Base-by-base conservation (phyloP, 2,329 filamentous ascomycete genomes). In the Dothiorella sarmentorum region DNA sequence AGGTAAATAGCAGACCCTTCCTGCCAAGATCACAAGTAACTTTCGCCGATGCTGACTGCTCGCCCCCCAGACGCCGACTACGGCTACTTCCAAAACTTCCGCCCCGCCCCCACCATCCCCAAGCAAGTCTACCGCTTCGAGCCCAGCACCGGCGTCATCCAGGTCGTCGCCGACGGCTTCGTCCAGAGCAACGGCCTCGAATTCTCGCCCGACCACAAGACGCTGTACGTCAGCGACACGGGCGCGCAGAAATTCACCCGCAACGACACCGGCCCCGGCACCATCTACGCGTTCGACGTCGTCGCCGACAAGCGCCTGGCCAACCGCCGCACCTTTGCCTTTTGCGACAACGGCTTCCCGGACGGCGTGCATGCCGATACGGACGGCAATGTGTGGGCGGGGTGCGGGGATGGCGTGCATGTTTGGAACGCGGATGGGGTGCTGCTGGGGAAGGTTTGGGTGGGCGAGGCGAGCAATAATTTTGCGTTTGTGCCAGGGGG, bases 281-380 rank as follows among this genome's bases (percentile, higher is more conserved):
- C 72, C 0, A 72, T 79, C 20, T 78, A 78, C 52, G 72, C 73
- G 0, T 79, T 71, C 52, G 74, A 78, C 44, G 61, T 78, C 22
- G 61, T 78, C 27, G 69, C 73, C 59, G 64, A 65, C 22, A 74
- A 72, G 63, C 61, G 65, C 11, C 56, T 78, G 43, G 53, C 63
- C 11, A 72, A 73, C 55, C 63, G 75, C 0, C 63, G 70, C 58
- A 75, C 79, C 0, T 88, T 88, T 64, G 83, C 85, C 0, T 85
- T 79, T 61, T 73, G 76, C 2, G 76, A 80, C 45, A 66, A 75
- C 2, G 80, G 82, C 2, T 72, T 84, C 2, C 83, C 85, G 0
- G 85, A 88, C 62, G 85, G 86, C 7, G 71, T 82, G 61, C 80
- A 81, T 62, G 75, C 76, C 38, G 82, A 85, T 63, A 73, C 72